phyloP scores from a whole-genome alignment of 2,329 filamentous ascomycete species.

The Elsinoe arachidis region DNA sequence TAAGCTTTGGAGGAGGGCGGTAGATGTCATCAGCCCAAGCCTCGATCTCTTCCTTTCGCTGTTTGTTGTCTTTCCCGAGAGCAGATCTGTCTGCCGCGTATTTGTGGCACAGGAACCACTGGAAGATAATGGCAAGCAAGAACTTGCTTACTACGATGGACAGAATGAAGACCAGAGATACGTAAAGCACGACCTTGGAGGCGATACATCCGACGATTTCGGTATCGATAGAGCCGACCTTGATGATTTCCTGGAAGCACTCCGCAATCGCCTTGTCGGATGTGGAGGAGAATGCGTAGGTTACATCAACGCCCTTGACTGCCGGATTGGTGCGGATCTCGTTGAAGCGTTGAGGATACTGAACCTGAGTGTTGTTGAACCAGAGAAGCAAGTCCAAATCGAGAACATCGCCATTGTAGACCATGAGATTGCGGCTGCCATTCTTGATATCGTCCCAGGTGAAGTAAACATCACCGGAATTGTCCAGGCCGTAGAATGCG shows the following conservation, averaged over 20 bases:
- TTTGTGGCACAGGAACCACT: slow-evolving; percentile 87
- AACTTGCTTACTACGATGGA: slow-evolving; percentile 83
- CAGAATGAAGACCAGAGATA: slow-evolving; percentile 84
- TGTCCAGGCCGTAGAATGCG: slow-evolving; percentile 63
- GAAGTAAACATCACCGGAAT: slow-evolving; percentile 83
- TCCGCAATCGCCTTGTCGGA: slow-evolving; percentile 73
- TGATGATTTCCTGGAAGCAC: slow-evolving; percentile 89
- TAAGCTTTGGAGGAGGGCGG: slow-evolving; percentile 72
- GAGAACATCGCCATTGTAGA: slow-evolving; percentile 89
- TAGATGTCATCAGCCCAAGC: slow-evolving; percentile 98
- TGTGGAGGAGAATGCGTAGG: slow-evolving; percentile 71
- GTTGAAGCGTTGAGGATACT: slow-evolving; percentile 67
- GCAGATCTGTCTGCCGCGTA: slow-evolving; percentile 82
- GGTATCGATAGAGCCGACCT: slow-evolving; percentile 90
- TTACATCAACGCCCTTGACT: slow-evolving; percentile 78
- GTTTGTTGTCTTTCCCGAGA: slow-evolving; percentile 69
- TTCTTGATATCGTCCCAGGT: slow-evolving; percentile 94
- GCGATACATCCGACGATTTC: slow-evolving; percentile 96
- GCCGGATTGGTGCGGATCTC: slow-evolving; percentile 63
- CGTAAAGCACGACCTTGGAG: slow-evolving; percentile 91
- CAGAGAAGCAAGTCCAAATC: slow-evolving; percentile 81
- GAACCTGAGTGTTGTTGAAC: slow-evolving; percentile 78
- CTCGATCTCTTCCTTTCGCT: slow-evolving; percentile 87
- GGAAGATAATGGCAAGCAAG: slow-evolving; percentile 78
- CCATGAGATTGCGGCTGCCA: slow-evolving; percentile 75